Percentiles rank a stretch among this genome's conserved stretches.
These are phyloP conservation scores for Epichloe sp. DNA, from an alignment of 2,329 filamentous ascomycete species.

Conservation along the genomic window DNA sequence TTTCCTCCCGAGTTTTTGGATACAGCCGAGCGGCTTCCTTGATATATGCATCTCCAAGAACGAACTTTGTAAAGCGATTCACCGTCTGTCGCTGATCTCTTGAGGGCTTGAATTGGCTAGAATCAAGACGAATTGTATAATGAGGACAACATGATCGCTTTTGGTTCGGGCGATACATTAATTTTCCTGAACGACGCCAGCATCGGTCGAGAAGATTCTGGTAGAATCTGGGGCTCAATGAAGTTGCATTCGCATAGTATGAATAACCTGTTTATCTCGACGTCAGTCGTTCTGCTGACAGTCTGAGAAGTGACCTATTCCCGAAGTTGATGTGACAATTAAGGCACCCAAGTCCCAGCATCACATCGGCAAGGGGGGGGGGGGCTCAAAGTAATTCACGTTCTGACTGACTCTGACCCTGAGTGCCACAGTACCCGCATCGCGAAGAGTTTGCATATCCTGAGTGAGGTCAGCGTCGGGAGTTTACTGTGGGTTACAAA, in stretches of 20 bases:
- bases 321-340: not conserved
- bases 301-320: not conserved
- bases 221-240: constrained; percentile 53
- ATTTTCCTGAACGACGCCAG: constrained; percentile 60
- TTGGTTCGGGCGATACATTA: constrained; percentile 70
- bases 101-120: constrained; percentile 47
- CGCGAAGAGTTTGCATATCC: constrained; percentile 38
- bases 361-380: not conserved
- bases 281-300: constrained; percentile 15
- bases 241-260: constrained; percentile 54
- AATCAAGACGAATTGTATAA: constrained; percentile 68
- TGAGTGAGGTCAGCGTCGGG: constrained; percentile 11
- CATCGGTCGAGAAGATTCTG: constrained; percentile 60
- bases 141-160: constrained; percentile 79
- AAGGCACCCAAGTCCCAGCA: not conserved
- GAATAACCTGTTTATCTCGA: constrained; percentile 44
- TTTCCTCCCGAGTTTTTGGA: constrained; percentile 54
- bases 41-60: constrained; percentile 55
- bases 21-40: constrained; percentile 50
- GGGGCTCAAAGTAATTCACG: constrained; percentile 16
- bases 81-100: constrained; percentile 63
- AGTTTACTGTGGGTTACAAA: constrained; percentile 5
- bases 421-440: constrained; percentile 39
- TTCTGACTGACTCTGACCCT: constrained; percentile 37
- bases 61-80: constrained; percentile 62